Conservation (phyloP, 1,284 basidiomycete species). For the Ustanciosporium gigantosporum region DNA sequence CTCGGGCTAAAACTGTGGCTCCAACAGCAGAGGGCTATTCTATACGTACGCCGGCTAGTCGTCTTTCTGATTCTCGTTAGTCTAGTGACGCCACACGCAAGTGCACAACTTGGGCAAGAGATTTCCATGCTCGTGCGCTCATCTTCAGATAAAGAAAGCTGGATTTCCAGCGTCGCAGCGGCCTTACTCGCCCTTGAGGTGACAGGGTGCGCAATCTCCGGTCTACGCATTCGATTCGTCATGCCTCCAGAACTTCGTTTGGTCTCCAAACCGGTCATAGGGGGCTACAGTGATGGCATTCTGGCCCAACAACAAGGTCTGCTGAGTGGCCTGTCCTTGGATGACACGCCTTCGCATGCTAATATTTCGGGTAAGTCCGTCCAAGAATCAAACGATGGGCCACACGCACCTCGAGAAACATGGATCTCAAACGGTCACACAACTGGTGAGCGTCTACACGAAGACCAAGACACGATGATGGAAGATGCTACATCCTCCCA, state of each 20-base stretch:
- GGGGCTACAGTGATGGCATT: neutral
- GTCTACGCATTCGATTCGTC: neutral
- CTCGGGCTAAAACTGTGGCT: neutral
- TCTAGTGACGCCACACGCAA: no score
- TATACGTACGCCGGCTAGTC: no score
- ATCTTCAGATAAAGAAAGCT: neutral
- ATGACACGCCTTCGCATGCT: neutral
- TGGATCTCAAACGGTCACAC: neutral
- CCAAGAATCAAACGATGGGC: neutral
- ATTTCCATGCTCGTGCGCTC: neutral
- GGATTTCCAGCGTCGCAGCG: neutral
- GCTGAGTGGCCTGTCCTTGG: neutral
- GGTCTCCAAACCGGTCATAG: conserved; percentile 13
- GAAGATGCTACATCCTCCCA: conserved; percentile 14
- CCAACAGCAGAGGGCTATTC: no score
- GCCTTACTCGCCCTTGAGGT: neutral
- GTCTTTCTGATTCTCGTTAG: no score
- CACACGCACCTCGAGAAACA: neutral
- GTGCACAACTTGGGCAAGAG: neutral
- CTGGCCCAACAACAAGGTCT: neutral
- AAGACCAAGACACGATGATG: conserved; percentile 30
- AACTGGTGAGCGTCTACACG: conserved; percentile 5
- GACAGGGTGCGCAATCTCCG: neutral
- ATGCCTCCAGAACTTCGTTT: conserved; percentile 17
- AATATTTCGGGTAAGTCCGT: neutral